Evolutionary conservation across 768 basidiomycete species (phyloP), one percentile per base, ranked within the genome.

Genomic region (Lentinula lateritia): DNA sequence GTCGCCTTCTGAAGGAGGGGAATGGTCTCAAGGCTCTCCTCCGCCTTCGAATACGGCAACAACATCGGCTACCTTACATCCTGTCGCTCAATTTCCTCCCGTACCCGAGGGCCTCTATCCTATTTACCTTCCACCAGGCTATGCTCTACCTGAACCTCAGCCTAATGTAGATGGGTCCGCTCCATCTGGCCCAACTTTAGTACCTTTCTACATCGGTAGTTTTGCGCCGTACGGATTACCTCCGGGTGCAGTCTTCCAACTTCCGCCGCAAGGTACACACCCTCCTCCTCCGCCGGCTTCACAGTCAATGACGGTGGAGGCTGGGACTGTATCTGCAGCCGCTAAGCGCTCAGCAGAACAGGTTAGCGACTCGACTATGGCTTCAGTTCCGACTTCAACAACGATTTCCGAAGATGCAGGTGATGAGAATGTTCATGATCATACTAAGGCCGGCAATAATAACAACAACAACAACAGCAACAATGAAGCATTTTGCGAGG

Each of bases 71-170:
- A 66, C 73, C 16, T 69, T 76, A 2, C 73, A 75, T 46, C 68
- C 76, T 28, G 72, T 73, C 34, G 67, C 69, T 35, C 75, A 70
- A 59, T 76, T 72, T 60, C 61, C 70, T 18, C 56, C 45, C 15
- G 36, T 68, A 9, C 71, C 75, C 3, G 78, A 79, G 61, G 75
- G 74, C 0, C 80, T 77, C 63, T 78, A 77, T 63, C 76, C 72
- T 6, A 65, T 77, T 38, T 78, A 75, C 63, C 76, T 76, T 55
- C 75, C 76, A 16, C 76, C 75, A 13, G 67, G 69, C 0, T 78
- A 73, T 50, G 66, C 73, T 8, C 62, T 66, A 20, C 64, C 69
- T 2, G 74, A 75, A 15, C 71, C 68, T 62, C 69, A 39, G 63
- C 70, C 16, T 13, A 74, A 72, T 50, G 55, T 69, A 2, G 75